These are phyloP conservation scores for Craterostigma plantagineum DNA, from an alignment of 257 asterid genomes.

Conservation along the genomic window DNA sequence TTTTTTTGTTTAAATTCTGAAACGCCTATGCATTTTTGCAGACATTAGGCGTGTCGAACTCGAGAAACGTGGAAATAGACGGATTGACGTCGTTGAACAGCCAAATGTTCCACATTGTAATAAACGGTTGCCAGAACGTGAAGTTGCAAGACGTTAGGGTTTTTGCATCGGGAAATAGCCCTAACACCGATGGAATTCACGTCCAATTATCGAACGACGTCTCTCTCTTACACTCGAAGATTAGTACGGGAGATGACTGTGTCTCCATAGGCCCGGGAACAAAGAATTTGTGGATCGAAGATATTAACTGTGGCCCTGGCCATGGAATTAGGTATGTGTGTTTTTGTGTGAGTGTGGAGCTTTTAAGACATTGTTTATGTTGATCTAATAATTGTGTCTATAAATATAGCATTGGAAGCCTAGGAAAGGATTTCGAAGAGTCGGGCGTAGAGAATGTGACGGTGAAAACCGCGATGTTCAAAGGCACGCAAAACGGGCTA, in stretches of 20 bases:
- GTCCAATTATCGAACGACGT: background rate
- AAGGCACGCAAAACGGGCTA: constrained; percentile 39
- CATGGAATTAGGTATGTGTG: constrained; percentile 6
- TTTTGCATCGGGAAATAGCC: constrained; percentile 3
- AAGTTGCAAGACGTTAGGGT: background rate
- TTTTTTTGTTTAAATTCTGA: too few species aligned
- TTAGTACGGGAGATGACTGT: constrained; percentile 9
- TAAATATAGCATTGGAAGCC: constrained; percentile 60
- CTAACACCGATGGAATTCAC: constrained; percentile 7
- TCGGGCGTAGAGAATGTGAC: constrained; percentile 41
- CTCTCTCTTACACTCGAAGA: background rate
- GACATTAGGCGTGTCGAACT: constrained; percentile 2
- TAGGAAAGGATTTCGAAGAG: constrained; percentile 34
- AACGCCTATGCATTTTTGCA: too few species aligned
- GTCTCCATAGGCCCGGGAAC: constrained; percentile 8
- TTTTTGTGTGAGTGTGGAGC: too few species aligned
- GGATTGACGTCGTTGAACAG: constrained; percentile 3
- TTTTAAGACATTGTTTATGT: too few species aligned
- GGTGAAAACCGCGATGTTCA: constrained; percentile 25
- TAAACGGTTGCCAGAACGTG: background rate
- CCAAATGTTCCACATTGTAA: constrained; percentile 6
- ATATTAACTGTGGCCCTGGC: constrained; percentile 5
- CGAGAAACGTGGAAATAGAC: constrained; percentile 1
- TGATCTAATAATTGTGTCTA: too few species aligned
- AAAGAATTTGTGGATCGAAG: constrained; percentile 2